Evolutionary conservation across 2,329 filamentous ascomycete species (phyloP).

Genomic region (Alternaria sp.): DNA sequence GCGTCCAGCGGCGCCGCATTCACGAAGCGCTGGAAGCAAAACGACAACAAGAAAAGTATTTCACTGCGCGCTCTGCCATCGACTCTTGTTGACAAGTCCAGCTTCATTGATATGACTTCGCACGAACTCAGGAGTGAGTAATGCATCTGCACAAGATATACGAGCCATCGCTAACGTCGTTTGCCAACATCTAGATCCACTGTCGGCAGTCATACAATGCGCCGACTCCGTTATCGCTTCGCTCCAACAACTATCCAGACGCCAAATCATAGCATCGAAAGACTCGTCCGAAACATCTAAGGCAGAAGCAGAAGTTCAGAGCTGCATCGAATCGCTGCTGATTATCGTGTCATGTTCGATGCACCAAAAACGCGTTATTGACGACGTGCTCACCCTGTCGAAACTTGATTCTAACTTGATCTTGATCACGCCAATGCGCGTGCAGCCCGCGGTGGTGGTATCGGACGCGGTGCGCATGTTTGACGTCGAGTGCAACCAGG

Average conservation of each 20-base stretch:
- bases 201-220: constrained; percentile 51
- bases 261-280: background rate
- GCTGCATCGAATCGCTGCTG: constrained; percentile 40
- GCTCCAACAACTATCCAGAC: constrained; percentile 23
- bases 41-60: constrained; percentile 45
- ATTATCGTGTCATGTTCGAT: constrained; percentile 46
- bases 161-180: background rate
- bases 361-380: constrained; percentile 50
- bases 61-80: background rate
- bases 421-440: constrained; percentile 32
- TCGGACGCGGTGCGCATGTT: constrained; percentile 39
- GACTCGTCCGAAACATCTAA: constrained; percentile 7
- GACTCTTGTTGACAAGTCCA: constrained; percentile 13
- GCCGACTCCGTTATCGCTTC: constrained; percentile 51
- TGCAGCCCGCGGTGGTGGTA: constrained; percentile 28
- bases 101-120: constrained; percentile 42
- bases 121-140: constrained; percentile 44
- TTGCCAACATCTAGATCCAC: constrained; percentile 12
- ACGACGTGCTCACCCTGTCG: constrained; percentile 50
- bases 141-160: background rate
- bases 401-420: constrained; percentile 40
- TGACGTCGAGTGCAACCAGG: constrained; percentile 34
- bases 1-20: constrained; percentile 40
- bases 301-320: constrained; percentile 25
- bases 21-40: constrained; percentile 48